Conservation (phyloP, 2,329 filamentous ascomycete species). For the Didymellaceae sp. region DNA sequence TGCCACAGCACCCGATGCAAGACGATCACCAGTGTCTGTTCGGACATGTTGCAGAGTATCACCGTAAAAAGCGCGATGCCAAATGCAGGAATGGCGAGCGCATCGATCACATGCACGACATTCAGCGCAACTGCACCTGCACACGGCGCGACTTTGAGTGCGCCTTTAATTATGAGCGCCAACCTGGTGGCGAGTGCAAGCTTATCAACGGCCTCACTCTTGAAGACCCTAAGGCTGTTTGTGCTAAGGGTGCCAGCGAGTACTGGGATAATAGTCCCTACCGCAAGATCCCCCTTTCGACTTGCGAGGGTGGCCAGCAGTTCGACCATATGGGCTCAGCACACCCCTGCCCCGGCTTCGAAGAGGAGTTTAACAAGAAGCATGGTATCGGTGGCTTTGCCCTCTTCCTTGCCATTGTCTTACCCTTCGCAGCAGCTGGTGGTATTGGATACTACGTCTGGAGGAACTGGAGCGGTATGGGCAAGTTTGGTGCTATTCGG, state of each 20-base stretch:
- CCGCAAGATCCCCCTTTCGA: conserved; percentile 86
- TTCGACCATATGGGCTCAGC: conserved; percentile 70
- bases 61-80: conserved; percentile 82
- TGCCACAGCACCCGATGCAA: conserved; percentile 80
- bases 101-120: conserved; percentile 69
- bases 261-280: conserved; percentile 89
- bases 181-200: conserved; percentile 75
- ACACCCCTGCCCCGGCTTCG: conserved; percentile 75
- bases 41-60: conserved; percentile 85
- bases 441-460: conserved; percentile 85
- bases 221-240: conserved; percentile 64
- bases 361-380: conserved; percentile 80
- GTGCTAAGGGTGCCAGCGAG: conserved; percentile 72
- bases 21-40: conserved; percentile 85
- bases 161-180: conserved; percentile 91
- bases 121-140: conserved; percentile 79
- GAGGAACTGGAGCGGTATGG: conserved; percentile 82
- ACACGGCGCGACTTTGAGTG: conserved; percentile 89
- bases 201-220: conserved; percentile 77
- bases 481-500: conserved; percentile 87
- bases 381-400: conserved; percentile 72
- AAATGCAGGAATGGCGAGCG: conserved; percentile 82
- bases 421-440: conserved; percentile 74
- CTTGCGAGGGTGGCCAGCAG: conserved; percentile 77
- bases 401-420: conserved; percentile 83